Base-by-base conservation (phyloP, 164 flowering plant genomes). In the Santalum album region DNA sequence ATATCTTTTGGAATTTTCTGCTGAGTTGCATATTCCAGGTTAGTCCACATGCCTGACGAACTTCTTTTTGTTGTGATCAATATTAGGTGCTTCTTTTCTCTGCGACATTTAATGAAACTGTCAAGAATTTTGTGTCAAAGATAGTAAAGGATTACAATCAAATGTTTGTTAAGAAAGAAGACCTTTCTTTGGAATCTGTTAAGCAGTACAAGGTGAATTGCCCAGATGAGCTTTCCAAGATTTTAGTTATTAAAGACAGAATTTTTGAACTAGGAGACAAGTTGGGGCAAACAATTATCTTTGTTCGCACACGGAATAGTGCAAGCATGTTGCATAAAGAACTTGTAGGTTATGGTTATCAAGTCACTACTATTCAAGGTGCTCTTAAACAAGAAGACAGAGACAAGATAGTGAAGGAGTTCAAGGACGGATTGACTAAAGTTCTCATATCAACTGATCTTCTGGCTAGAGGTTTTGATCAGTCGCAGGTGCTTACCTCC, bases 391-490 rank as follows among this genome's bases (percentile, higher is more conserved):
- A 72, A 57, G 86, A 79, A 29, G 80, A 72, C 14, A 78, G 99
- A 58, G 99, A 92, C 69, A 85, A 75, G 60, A 82, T 89, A 42
- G 73, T 92, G 49, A 85, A 85, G 66, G 99, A 89, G 68, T 92
- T 92, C 55, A 92, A 75, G 62, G 84, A 82, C 54, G 95, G 96
- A 25, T 61, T 87, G 24, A 92, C 99, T 16, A 75, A 83, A 63
- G 97, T 92, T 50, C 95, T 89, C 32, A 87, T 92, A 50, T 78
- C 97, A 42, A 92, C 99, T 25, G 99, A 92, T 71, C 63, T 92
- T 20, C 96, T 92, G 49, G 87, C 99, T 29, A 78, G 99, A 39
- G 99, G 99, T 7, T 92, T 92, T 69, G 99, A 92, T 62, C 99
- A 92, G 58, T 71, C 84, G 39, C 86, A 85, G 96, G 99, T 87